These are phyloP conservation scores for Penicillium steckii DNA, from an alignment of 495 filamentous ascomycete genomes.

Conservation along the genomic window DNA sequence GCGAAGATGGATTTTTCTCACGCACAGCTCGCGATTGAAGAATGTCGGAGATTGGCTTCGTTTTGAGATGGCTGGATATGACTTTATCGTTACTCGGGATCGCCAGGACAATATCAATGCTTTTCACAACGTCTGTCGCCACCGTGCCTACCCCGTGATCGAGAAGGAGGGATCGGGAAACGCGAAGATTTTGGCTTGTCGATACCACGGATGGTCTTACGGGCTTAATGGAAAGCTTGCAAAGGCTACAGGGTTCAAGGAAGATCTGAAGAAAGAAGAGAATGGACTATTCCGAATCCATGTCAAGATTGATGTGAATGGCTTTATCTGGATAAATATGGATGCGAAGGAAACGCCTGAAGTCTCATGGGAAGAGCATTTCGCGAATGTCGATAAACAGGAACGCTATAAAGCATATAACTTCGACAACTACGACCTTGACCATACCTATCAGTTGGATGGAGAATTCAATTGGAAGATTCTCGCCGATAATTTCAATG, in stretches of 20 bases:
- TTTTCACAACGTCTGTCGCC: constrained; percentile 57
- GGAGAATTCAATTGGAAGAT: constrained; percentile 55
- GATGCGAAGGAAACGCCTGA: constrained; percentile 41
- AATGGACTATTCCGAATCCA: constrained; percentile 46
- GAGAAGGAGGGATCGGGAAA: constrained; percentile 43
- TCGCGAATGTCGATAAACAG: constrained; percentile 42
- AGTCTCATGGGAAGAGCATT: constrained; percentile 46
- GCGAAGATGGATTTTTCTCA: constrained; percentile 48
- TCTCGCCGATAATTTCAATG: constrained; percentile 63
- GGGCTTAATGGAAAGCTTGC: constrained; percentile 55
- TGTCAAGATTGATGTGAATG: constrained; percentile 48
- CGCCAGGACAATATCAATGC: constrained; percentile 47
- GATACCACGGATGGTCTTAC: constrained; percentile 50
- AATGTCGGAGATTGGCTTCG: constrained; percentile 48
- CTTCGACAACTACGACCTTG: constrained; percentile 55
- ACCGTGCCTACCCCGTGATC: constrained; percentile 55
- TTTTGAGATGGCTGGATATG: constrained; percentile 48
- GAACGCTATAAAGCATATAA: constrained; percentile 52
- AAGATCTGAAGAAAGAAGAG: constrained; percentile 50
- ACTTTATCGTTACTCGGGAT: constrained; percentile 46
- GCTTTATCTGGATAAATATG: constrained; percentile 53
- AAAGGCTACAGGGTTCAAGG: constrained; percentile 53
- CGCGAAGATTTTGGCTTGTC: constrained; percentile 49
- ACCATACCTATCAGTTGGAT: constrained; percentile 54
- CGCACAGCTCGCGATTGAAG: constrained; percentile 45